Evolutionary conservation across 2,329 filamentous ascomycete genomes (phyloP).

Genomic region (Colletotrichum sp.): DNA sequence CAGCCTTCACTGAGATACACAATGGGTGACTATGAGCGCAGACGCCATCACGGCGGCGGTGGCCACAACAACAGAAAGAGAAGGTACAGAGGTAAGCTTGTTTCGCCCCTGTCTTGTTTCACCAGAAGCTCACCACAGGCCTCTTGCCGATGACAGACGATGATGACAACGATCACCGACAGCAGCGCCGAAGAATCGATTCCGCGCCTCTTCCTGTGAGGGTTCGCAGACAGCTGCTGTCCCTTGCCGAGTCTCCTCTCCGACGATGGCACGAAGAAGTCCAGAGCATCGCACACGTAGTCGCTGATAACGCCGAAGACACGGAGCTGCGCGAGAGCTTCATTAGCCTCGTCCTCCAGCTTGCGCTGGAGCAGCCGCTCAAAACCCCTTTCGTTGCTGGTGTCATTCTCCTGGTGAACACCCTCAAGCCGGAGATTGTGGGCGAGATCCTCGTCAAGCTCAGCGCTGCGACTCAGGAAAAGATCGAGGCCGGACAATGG

Average conservation of each 20-base stretch:
- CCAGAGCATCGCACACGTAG: conserved; percentile 73
- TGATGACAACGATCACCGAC: conserved; percentile 77
- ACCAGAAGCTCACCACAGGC: not conserved
- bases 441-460: conserved; percentile 71
- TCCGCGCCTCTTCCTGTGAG: conserved; percentile 71
- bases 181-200: conserved; percentile 71
- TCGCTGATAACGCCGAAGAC: conserved; percentile 87
- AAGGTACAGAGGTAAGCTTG: conserved; percentile 75
- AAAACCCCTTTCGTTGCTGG: conserved; percentile 96
- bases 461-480: conserved; percentile 66
- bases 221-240: conserved; percentile 78
- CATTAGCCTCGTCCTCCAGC: conserved; percentile 74
- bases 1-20: conserved; percentile 4
- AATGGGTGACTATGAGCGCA: conserved; percentile 64
- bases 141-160: conserved; percentile 59
- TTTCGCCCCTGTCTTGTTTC: not conserved
- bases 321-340: conserved; percentile 77
- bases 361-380: conserved; percentile 89
- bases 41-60: conserved; percentile 52
- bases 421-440: conserved; percentile 75
- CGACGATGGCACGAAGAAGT: conserved; percentile 82
- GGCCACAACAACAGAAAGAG: conserved; percentile 74
- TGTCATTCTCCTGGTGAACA: conserved; percentile 80
- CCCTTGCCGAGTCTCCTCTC: conserved; percentile 81
- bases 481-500: conserved; percentile 79